A percentile compares a stretch with the other conserved stretches of the same genome.
These are phyloP conservation scores for Protea cynaroides DNA, from an alignment of 164 flowering plant genomes.

Conservation along the genomic window DNA sequence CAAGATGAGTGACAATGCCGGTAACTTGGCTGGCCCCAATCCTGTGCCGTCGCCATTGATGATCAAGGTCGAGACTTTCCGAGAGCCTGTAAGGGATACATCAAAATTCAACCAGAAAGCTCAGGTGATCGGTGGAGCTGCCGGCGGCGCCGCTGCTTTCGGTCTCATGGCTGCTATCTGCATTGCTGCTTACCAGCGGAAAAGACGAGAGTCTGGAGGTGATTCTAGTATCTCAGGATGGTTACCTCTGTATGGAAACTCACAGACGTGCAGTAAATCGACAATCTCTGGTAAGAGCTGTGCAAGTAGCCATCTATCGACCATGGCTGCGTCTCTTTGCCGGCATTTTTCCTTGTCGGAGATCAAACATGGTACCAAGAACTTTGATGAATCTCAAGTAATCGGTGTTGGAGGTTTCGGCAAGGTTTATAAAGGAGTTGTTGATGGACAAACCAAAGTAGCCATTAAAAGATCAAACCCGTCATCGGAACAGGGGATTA, in stretches of 20 bases:
- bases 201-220: conserved; percentile 8
- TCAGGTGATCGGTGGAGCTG: conserved; percentile 8
- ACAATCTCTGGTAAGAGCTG: conserved; percentile 34
- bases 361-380: conserved; percentile 39
- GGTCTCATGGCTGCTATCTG: conserved; percentile 35
- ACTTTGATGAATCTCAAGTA: conserved; percentile 48
- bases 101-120: neutral
- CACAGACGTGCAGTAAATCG: conserved; percentile 27
- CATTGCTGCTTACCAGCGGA: conserved; percentile 16
- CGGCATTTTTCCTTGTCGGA: conserved; percentile 51
- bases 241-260: conserved; percentile 46
- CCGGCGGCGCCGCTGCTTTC: conserved; percentile 46
- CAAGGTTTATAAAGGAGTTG: conserved; percentile 48
- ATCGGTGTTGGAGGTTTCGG: conserved; percentile 70
- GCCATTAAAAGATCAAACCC: conserved; percentile 72
- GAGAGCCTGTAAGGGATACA: conserved; percentile 10
- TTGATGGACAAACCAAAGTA: conserved; percentile 47
- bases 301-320: conserved; percentile 28
- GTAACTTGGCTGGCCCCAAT: conserved; percentile 55
- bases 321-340: conserved; percentile 30
- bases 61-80: conserved; percentile 18
- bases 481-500: conserved; percentile 53
- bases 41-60: conserved; percentile 45
- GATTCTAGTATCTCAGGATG: conserved; percentile 18
- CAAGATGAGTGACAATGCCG: conserved; percentile 31